These are phyloP conservation scores for Fragaria iinumae DNA, from an alignment of 306 rosid genomes.

Conservation along the genomic window DNA sequence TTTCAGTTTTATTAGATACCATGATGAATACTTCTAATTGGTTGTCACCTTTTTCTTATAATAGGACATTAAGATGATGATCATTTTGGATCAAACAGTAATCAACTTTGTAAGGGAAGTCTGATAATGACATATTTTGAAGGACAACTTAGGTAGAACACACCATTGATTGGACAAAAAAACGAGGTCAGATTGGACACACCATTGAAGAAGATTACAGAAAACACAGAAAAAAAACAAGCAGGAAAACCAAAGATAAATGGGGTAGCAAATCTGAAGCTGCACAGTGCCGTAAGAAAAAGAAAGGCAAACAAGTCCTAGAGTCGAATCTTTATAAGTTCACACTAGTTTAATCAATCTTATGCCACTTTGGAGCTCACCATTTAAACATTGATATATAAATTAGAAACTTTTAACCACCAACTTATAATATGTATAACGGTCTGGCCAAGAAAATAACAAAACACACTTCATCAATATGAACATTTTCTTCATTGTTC, in stretches of 20 bases:
- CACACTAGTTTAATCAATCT: background rate
- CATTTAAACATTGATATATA: background rate
- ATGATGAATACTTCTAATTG: background rate
- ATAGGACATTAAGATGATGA: background rate
- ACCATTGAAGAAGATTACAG: background rate
- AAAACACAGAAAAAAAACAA: background rate
- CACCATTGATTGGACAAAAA: background rate
- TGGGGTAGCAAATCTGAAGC: background rate
- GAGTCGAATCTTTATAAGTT: constrained; percentile 9
- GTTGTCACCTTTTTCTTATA: background rate
- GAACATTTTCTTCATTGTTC: constrained; percentile 3
- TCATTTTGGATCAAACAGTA: background rate
- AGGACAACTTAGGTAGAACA: background rate
- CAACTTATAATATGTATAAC: background rate
- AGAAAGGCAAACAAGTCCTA: background rate
- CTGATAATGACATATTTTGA: background rate
- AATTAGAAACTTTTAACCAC: background rate
- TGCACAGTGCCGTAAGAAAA: background rate
- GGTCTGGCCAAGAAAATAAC: background rate
- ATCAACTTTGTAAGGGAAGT: background rate
- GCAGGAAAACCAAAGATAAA: background rate
- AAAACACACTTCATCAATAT: background rate
- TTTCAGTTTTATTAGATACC: too few species aligned
- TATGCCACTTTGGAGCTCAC: background rate
- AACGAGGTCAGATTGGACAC: background rate